Evolutionary conservation across 371 early-diverging fungal species (phyloP).

Genomic region (Syncephalastrum racemosum): DNA sequence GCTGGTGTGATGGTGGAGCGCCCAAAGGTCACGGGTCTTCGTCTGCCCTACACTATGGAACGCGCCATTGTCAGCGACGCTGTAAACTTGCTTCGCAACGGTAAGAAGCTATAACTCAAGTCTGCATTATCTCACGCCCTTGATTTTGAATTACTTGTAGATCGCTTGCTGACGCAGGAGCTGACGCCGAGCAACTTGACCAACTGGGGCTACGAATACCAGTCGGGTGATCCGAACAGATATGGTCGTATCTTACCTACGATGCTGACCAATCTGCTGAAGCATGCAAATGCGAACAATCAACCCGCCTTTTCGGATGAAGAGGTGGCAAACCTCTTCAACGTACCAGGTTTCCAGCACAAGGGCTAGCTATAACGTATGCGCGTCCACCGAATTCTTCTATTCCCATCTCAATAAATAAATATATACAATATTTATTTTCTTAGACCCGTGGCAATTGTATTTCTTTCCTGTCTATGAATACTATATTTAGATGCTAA

Average conservation of each 20-base stretch:
- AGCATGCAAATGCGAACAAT: conserved; percentile 15
- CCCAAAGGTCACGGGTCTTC: conserved; percentile 36
- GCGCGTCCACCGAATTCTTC: too few species aligned
- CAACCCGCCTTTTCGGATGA: conserved; percentile 17
- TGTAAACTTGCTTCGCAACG: conserved; percentile 51
- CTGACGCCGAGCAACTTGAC: conserved; percentile 27
- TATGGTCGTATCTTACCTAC: conserved; percentile 17
- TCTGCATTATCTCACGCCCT: neutral
- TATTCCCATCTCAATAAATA: too few species aligned
- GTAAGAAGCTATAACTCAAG: conserved; percentile 18
- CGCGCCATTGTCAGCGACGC: conserved; percentile 56
- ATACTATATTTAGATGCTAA: too few species aligned
- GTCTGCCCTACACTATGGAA: conserved; percentile 49
- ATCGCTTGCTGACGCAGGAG: conserved; percentile 24
- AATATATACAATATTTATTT: too few species aligned
- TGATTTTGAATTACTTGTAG: conserved; percentile 7
- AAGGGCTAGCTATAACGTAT: too few species aligned
- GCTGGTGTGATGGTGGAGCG: conserved; percentile 51
- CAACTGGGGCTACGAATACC: conserved; percentile 28
- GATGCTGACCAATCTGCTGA: conserved; percentile 13
- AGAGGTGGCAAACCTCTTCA: conserved; percentile 16
- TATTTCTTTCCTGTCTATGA: too few species aligned
- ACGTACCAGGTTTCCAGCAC: neutral
- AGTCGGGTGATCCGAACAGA: conserved; percentile 10
- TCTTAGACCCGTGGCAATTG: too few species aligned